Evolutionary conservation across 1,139 yeast species (phyloP).

Genomic region (Saccharomycopsis crataegensis): DNA sequence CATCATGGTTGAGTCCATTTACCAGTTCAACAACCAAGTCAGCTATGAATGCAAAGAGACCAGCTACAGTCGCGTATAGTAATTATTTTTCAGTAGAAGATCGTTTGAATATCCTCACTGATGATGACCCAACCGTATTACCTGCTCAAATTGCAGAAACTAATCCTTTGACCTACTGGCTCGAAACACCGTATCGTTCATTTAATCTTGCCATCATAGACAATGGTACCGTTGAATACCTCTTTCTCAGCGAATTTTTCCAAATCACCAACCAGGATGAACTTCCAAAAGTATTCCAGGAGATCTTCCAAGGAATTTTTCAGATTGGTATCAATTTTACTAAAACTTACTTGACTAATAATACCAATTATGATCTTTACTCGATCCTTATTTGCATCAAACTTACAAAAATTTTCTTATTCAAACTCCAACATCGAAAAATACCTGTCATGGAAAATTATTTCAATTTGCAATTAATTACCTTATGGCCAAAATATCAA

Average conservation of each 20-base stretch:
- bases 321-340: slow-evolving; percentile 49
- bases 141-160: slow-evolving; percentile 84
- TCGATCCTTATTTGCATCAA: slow-evolving; percentile 77
- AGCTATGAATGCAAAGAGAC: not conserved
- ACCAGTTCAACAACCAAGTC: not conserved
- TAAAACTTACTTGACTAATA: slow-evolving; percentile 31
- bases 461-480: slow-evolving; percentile 55
- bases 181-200: slow-evolving; percentile 68
- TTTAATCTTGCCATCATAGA: slow-evolving; percentile 70
- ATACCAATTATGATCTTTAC: slow-evolving; percentile 60
- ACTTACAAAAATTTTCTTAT: slow-evolving; percentile 55
- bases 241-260: slow-evolving; percentile 69
- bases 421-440: slow-evolving; percentile 46
- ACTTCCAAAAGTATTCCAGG: slow-evolving; percentile 36
- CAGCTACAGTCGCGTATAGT: slow-evolving; percentile 20
- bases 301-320: slow-evolving; percentile 43
- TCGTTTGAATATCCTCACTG: slow-evolving; percentile 45
- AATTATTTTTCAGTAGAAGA: slow-evolving; percentile 54
- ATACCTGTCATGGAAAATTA: slow-evolving; percentile 73
- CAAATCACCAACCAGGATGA: slow-evolving; percentile 38
- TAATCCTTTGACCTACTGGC: slow-evolving; percentile 55
- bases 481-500: slow-evolving; percentile 85
- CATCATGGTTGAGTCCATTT: slow-evolving; percentile 22
- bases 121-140: slow-evolving; percentile 57
- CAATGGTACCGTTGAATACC: slow-evolving; percentile 70